Conservation (phyloP, 106 monocot species). For the Cymbidium sinense region DNA sequence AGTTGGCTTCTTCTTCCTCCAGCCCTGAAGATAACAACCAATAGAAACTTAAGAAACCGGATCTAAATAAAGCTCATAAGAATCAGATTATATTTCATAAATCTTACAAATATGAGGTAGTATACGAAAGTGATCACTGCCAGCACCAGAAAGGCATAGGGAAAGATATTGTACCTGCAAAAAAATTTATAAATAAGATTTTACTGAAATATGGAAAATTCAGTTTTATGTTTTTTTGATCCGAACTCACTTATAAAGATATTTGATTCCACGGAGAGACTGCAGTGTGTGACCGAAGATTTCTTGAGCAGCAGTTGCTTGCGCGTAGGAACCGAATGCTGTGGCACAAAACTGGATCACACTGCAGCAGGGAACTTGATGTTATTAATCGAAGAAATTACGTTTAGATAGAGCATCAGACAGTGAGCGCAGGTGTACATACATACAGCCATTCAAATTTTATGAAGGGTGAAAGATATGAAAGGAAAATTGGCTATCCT, state of each 20-base stretch:
- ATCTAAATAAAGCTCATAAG: background rate
- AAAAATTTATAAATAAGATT: slow-evolving; percentile 4
- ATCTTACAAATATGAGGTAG: slow-evolving; percentile 79
- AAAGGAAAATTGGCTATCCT: too few relatives aligned
- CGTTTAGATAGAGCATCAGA: too few relatives aligned
- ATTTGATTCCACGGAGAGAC: slow-evolving; percentile 95
- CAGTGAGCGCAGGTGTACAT: too few relatives aligned
- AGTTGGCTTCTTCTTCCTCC: slow-evolving; percentile 76
- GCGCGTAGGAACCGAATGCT: slow-evolving; percentile 89
- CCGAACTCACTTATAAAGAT: slow-evolving; percentile 86
- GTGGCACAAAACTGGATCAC: slow-evolving; percentile 98
- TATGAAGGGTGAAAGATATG: too few relatives aligned
- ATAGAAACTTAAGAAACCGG: background rate
- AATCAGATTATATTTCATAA: background rate
- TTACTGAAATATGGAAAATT: background rate
- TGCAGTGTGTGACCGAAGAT: slow-evolving; percentile 96
- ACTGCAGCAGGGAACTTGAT: slow-evolving; percentile 37
- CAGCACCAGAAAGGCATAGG: slow-evolving; percentile 70
- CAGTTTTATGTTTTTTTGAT: background rate
- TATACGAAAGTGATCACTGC: slow-evolving; percentile 64
- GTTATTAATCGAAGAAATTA: background rate
- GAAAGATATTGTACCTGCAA: slow-evolving; percentile 92
- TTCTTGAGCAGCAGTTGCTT: slow-evolving; percentile 96
- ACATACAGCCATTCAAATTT: too few relatives aligned
- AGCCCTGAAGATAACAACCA: slow-evolving; percentile 50